Base-by-base conservation (phyloP, 345 rosid species). In the Adansonia digitata region DNA sequence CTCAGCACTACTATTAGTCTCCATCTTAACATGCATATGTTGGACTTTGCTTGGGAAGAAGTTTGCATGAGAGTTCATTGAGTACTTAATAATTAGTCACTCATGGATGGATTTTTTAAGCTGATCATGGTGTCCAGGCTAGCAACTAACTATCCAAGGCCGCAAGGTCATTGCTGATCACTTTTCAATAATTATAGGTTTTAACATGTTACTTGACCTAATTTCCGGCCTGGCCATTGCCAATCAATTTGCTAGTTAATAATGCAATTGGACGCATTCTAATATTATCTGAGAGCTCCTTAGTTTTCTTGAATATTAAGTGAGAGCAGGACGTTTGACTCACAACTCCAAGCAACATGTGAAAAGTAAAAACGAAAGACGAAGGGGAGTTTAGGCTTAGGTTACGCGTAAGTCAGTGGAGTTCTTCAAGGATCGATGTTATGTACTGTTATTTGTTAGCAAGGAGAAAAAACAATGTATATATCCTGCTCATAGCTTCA, bases 101-200 rank as follows among this genome's bases (percentile, higher is more conserved):
- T 55, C 56, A 68, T 39, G 42, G 53, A 46, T 42, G 40, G 22
- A 51, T 15, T 52, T 4, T 72, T 40, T 57, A 65, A 73, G 63
- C 65, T 80, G 62, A 64, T 29, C 8, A 9, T 61, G 77, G 51
- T 40, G 37, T 14, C 13, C 24, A 73, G n/a, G n/a, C n/a, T n/a
- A 75, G 72, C 70, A 77, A 85, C 12, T 35, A 57, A 57, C 27
- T 61, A 69, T 71, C 63, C 22, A 11, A 48, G 75, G 76, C 82
- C 85, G 77, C 74, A 12, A 34, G 45, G 56, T 55, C 20, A 71
- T 71, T 12, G 49, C 62, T 31, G 62, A 27, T 48, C 43, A 27
- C 6, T 3, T 14, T 46, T n/a, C n/a, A n/a, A 20, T 20, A 71
- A 71, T 48, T 26, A 39, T 55, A 22, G 64, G 74, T 13, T 70